A percentile compares a stretch with the other conserved stretches of the same genome.
Evolutionary conservation across 345 rosid genomes (phyloP).

Genomic region (Zanthoxylum bungeanum): DNA sequence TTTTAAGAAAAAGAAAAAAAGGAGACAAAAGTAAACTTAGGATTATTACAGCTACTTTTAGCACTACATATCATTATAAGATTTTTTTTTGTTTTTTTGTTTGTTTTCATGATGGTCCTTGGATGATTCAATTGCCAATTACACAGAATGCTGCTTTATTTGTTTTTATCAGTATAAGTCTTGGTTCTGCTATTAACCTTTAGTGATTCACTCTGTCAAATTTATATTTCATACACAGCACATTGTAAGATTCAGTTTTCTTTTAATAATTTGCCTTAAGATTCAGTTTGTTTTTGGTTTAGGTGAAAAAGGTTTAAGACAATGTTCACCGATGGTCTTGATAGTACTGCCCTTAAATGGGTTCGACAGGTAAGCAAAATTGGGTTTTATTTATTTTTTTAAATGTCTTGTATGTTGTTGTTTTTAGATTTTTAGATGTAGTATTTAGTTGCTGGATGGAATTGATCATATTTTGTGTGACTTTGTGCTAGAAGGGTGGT

Average conservation of each 20-base stretch:
- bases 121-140: neutral
- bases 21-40: neutral
- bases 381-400: neutral
- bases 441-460: neutral
- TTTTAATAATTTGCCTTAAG: neutral
- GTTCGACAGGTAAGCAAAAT: conserved; percentile 36
- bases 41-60: neutral
- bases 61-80: neutral
- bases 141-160: neutral
- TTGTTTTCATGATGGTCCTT: neutral
- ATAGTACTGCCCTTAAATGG: conserved; percentile 40
- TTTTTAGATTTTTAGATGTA: neutral
- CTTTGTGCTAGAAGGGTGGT: conserved; percentile 29
- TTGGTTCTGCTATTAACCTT: neutral
- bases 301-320: conserved; percentile 13
- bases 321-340: conserved; percentile 51
- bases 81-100: neutral
- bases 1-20: neutral
- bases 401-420: neutral
- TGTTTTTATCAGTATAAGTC: neutral
- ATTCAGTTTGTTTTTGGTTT: conserved; percentile 8
- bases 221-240: neutral
- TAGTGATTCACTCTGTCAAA: neutral
- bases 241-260: neutral
- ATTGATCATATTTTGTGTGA: conserved; percentile 8